Evolutionary conservation across 768 basidiomycete species (phyloP).

Genomic region (Suillus alpinus): DNA sequence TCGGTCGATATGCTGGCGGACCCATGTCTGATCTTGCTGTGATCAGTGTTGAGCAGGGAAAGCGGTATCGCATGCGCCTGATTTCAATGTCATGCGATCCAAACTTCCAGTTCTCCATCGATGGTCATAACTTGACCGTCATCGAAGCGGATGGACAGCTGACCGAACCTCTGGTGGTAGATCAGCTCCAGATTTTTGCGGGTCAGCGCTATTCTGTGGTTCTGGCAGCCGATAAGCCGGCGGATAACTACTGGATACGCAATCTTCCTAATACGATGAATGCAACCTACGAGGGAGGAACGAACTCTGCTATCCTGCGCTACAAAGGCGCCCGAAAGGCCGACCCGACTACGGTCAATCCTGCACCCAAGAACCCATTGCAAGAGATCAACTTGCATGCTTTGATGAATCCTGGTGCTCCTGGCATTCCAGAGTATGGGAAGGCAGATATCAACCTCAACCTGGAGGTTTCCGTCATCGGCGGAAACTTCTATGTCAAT

Average conservation of each 20-base stretch:
- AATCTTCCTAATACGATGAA: slow-evolving; percentile 27
- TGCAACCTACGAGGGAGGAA: slow-evolving; percentile 33
- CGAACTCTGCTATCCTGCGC: slow-evolving; percentile 54
- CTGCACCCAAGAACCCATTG: slow-evolving; percentile 23
- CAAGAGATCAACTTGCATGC: slow-evolving; percentile 29
- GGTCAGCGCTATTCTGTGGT: slow-evolving; percentile 32
- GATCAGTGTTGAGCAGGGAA: slow-evolving; percentile 29
- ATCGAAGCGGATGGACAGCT: slow-evolving; percentile 47
- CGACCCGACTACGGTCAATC: slow-evolving; percentile 39
- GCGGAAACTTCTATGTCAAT: slow-evolving; percentile 13
- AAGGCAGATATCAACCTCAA: slow-evolving; percentile 41
- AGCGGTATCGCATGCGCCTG: slow-evolving; percentile 38
- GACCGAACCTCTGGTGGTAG: slow-evolving; percentile 38
- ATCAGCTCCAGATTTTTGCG: slow-evolving; percentile 37
- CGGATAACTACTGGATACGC: slow-evolving; percentile 48
- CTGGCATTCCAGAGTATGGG: slow-evolving; percentile 36
- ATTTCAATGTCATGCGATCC: slow-evolving; percentile 41
- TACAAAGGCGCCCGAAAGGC: slow-evolving; percentile 39
- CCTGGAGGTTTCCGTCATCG: slow-evolving; percentile 7
- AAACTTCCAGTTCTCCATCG: slow-evolving; percentile 43
- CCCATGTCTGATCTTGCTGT: slow-evolving; percentile 31
- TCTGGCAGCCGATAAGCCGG: slow-evolving; percentile 29
- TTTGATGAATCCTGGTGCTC: slow-evolving; percentile 29
- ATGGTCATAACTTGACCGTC: slow-evolving; percentile 42
- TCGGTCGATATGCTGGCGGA: slow-evolving; percentile 34